A percentile compares a stretch with the other conserved stretches of the same genome.
Evolutionary conservation across 2,329 filamentous ascomycete species (phyloP).

Genomic region (Sphaerulina musiva): DNA sequence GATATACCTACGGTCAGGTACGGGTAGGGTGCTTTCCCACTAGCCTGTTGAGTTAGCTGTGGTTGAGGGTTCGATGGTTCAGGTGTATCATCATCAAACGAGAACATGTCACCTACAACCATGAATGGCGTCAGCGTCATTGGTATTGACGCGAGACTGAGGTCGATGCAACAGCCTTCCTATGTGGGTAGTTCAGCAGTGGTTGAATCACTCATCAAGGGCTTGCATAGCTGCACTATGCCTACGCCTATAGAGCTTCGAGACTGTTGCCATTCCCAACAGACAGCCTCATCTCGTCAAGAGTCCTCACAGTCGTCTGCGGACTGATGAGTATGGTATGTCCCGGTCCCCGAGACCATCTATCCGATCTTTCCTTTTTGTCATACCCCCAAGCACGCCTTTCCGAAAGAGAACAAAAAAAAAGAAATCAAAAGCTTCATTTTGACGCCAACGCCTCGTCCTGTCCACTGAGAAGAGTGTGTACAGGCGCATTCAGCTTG

Average conservation of each 20-base stretch:
- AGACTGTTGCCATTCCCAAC: background rate
- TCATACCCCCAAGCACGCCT: background rate
- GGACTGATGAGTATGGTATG: background rate
- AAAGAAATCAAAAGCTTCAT: background rate
- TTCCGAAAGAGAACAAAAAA: background rate
- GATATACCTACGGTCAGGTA: too few relatives aligned
- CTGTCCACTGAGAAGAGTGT: conserved; percentile 71
- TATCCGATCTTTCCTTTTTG: background rate
- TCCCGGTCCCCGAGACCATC: background rate
- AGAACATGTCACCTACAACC: background rate
- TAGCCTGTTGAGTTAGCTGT: too few relatives aligned
- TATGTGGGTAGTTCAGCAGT: background rate
- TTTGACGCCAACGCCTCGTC: conserved; percentile 31
- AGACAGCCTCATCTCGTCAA: background rate
- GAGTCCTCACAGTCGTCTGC: background rate
- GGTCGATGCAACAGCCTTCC: background rate
- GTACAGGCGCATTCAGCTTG: conserved; percentile 76
- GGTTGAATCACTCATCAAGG: background rate
- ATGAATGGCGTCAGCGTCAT: background rate
- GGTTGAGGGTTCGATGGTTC: background rate
- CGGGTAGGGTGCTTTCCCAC: too few relatives aligned
- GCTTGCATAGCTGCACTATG: background rate
- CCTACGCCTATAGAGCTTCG: background rate
- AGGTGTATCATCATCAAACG: background rate
- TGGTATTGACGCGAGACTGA: background rate